Evolutionary conservation across 805 yeast genomes (phyloP).

Genomic region (Lipomyces mesembrius): DNA sequence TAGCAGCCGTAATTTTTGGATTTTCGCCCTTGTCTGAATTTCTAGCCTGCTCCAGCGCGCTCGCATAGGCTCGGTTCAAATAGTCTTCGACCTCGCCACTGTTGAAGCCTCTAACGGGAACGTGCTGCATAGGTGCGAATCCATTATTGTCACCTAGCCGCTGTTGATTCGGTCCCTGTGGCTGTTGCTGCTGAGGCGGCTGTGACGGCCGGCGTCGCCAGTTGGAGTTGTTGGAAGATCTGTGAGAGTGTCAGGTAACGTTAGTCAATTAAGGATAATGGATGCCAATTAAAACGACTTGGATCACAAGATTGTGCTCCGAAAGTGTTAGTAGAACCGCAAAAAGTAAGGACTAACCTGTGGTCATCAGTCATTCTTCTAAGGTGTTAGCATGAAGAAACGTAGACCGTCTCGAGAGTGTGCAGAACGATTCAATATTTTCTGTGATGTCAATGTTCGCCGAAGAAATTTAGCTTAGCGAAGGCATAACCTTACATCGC

Average conservation of each 20-base stretch:
- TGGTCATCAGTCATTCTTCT: constrained; percentile 14
- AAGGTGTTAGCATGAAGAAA: not conserved
- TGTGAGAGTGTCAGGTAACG: not conserved
- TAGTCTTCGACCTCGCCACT: constrained; percentile 34
- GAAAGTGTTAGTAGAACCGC: no score
- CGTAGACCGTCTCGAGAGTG: not conserved
- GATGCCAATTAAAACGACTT: not conserved
- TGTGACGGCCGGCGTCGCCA: constrained; percentile 34
- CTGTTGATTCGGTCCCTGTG: constrained; percentile 6
- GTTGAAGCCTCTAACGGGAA: constrained; percentile 32
- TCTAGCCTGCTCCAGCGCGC: constrained; percentile 27
- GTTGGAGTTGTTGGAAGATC: constrained; percentile 10
- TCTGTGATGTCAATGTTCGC: not conserved
- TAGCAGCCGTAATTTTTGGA: constrained; percentile 6
- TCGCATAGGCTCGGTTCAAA: constrained; percentile 27
- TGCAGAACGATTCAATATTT: not conserved
- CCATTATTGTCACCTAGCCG: constrained; percentile 5
- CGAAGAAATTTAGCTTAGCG: constrained; percentile 1
- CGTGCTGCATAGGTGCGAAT: constrained; percentile 10
- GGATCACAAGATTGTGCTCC: not conserved
- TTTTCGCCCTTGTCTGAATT: constrained; percentile 9
- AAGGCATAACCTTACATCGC: not conserved
- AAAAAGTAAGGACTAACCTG: constrained; percentile 7
- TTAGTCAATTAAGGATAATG: not conserved
- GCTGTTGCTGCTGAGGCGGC: constrained; percentile 15